Evolutionary conservation across 2,329 filamentous ascomycete genomes (phyloP).

Genomic region (Mariannaea elegans): DNA sequence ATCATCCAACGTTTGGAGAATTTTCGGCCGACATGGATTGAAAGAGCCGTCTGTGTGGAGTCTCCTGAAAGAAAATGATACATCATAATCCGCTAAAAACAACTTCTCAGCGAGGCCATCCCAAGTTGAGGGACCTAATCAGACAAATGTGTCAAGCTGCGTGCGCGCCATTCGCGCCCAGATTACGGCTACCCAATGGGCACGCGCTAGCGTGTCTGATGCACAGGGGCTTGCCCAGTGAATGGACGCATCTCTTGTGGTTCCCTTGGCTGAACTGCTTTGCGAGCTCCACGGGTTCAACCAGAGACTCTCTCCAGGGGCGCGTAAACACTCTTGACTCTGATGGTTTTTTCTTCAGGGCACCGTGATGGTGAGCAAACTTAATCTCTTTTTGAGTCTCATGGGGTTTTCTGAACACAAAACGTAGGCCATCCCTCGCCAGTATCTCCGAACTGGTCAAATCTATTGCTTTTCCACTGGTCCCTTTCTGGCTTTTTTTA

Average conservation of each 20-base stretch:
- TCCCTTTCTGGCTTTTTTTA: background rate
- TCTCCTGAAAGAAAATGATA: slow-evolving; percentile 24
- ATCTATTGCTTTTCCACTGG: background rate
- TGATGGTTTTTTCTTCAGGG: slow-evolving; percentile 16
- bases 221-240: slow-evolving; percentile 18
- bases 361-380: background rate
- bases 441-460: background rate
- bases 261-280: background rate
- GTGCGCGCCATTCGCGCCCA: slow-evolving; percentile 22
- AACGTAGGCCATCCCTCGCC: background rate
- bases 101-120: background rate
- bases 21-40: slow-evolving; percentile 9
- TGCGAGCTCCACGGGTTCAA: background rate
- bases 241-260: background rate
- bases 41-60: background rate
- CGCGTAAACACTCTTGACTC: background rate
- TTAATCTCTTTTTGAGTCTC: slow-evolving; percentile 19
- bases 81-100: slow-evolving; percentile 30
- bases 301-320: background rate
- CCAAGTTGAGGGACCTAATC: slow-evolving; percentile 34
- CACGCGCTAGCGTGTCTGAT: slow-evolving; percentile 25
- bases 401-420: background rate
- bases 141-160: slow-evolving; percentile 29
- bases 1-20: background rate
- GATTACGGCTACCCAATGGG: slow-evolving; percentile 20